Percentiles rank a stretch among this genome's conserved stretches.
phyloP scores from a whole-genome alignment of 1,284 basidiomycete species.

The Athelia sp. region DNA sequence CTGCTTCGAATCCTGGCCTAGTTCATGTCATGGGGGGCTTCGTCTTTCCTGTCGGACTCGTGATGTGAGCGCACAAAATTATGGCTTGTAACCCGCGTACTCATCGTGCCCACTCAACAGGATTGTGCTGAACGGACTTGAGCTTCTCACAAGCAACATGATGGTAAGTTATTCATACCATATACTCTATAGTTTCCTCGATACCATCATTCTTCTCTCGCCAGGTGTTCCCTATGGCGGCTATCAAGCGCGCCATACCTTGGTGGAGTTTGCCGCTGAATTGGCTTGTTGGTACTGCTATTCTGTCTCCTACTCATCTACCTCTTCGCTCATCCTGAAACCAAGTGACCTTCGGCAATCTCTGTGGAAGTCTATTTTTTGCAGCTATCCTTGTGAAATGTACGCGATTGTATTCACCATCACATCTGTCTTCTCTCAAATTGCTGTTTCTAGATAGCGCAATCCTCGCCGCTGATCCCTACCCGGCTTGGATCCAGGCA shows the following conservation, averaged over 20 bases:
- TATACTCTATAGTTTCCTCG: background rate
- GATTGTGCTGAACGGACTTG: slow-evolving; percentile 68
- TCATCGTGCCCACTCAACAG: slow-evolving; percentile 26
- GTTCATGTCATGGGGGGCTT: slow-evolving; percentile 62
- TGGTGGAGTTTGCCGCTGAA: slow-evolving; percentile 66
- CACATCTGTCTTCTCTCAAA: background rate
- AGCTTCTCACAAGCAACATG: slow-evolving; percentile 73
- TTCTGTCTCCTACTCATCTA: background rate
- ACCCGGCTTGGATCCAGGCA: slow-evolving; percentile 42
- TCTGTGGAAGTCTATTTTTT: slow-evolving; percentile 68
- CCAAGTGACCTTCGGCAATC: slow-evolving; percentile 66
- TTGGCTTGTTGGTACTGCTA: slow-evolving; percentile 57
- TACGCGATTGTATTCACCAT: slow-evolving; percentile 25
- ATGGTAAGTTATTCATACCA: slow-evolving; percentile 39
- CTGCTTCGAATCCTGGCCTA: slow-evolving; percentile 54
- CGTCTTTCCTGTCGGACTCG: slow-evolving; percentile 71
- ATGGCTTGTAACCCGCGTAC: background rate
- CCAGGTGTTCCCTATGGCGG: slow-evolving; percentile 66
- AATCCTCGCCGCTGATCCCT: slow-evolving; percentile 54
- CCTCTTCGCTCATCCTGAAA: background rate
- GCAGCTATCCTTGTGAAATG: slow-evolving; percentile 63
- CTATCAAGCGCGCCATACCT: slow-evolving; percentile 53
- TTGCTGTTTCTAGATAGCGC: slow-evolving; percentile 40
- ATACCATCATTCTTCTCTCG: background rate
- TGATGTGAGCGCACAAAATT: background rate